A percentile compares a stretch with the other conserved stretches of the same genome.
These are phyloP conservation scores for Isoetes engelmannii DNA, from an alignment of 83 land plant species.

Conservation along the genomic window DNA sequence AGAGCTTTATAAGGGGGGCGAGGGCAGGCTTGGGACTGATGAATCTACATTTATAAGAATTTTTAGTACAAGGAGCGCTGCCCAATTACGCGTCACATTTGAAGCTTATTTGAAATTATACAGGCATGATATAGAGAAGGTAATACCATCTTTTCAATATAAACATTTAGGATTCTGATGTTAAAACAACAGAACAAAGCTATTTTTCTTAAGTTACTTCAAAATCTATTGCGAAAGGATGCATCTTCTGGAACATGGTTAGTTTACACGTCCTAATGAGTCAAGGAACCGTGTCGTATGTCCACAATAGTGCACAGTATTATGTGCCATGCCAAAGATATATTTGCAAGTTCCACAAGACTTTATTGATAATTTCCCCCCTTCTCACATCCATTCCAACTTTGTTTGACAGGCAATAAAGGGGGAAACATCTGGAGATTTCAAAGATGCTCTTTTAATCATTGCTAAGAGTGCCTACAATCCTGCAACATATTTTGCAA, in stretches of 20 bases:
- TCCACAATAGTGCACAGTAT: background rate
- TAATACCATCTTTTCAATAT: background rate
- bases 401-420: slow-evolving; percentile 9
- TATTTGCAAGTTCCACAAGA: no score
- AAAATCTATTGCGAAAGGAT: no score
- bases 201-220: no score
- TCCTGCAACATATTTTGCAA: slow-evolving; percentile 12
- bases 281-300: background rate
- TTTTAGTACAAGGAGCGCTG: slow-evolving; percentile 7
- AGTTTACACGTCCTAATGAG: no score
- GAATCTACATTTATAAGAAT: slow-evolving; percentile 1
- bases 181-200: background rate
- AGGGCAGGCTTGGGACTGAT: slow-evolving; percentile 1
- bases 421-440: slow-evolving; percentile 9
- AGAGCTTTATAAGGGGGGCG: background rate
- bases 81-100: slow-evolving; percentile 8
- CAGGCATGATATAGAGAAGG: slow-evolving; percentile 7
- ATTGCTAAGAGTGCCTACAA: background rate
- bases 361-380: no score
- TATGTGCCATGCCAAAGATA: background rate
- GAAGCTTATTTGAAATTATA: background rate
- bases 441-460: background rate
- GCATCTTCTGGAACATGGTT: no score
- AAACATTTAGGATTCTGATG: background rate
- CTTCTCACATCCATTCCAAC: background rate